Percentiles rank a stretch among this genome's conserved stretches.
phyloP scores from a whole-genome alignment of 1,284 basidiomycete genomes.

The Anthracocystis setariae region DNA sequence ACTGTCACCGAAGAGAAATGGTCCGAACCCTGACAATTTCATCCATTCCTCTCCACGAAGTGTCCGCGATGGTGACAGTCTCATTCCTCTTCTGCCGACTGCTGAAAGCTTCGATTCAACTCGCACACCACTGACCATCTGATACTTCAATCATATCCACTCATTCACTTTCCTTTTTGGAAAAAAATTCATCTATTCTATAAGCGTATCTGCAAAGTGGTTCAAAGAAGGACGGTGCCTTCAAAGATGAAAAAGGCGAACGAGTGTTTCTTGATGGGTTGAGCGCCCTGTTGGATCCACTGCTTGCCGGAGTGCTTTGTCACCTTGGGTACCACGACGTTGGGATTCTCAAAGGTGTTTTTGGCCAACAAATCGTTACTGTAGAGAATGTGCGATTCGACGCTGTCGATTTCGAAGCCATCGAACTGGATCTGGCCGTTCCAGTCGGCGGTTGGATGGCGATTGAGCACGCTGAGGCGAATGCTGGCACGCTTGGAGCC shows the following conservation, averaged over 20 bases:
- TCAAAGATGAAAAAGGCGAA: slow-evolving; percentile 43
- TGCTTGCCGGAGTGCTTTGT: slow-evolving; percentile 26
- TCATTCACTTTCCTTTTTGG: neutral
- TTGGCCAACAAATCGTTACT: slow-evolving; percentile 36
- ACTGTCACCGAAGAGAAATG: slow-evolving; percentile 30
- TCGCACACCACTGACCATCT: no score
- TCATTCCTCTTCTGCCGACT: no score
- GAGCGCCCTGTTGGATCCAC: slow-evolving; percentile 13
- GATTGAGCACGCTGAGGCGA: slow-evolving; percentile 72
- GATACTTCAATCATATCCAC: no score
- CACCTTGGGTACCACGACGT: slow-evolving; percentile 31
- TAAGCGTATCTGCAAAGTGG: neutral
- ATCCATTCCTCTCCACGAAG: no score
- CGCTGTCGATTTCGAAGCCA: slow-evolving; percentile 33
- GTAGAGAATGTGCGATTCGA: slow-evolving; percentile 37
- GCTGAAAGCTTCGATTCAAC: no score
- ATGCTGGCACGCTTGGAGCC: slow-evolving; percentile 65
- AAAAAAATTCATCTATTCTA: neutral
- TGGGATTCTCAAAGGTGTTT: slow-evolving; percentile 43
- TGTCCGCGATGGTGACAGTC: no score
- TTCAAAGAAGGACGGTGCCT: slow-evolving; percentile 12
- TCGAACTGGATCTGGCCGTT: slow-evolving; percentile 26
- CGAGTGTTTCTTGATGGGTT: slow-evolving; percentile 35
- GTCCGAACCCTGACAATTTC: slow-evolving; percentile 16
- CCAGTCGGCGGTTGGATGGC: slow-evolving; percentile 64